Evolutionary conservation across 176 grass and related monocot species (phyloP).

Genomic region (Avena insularis): DNA sequence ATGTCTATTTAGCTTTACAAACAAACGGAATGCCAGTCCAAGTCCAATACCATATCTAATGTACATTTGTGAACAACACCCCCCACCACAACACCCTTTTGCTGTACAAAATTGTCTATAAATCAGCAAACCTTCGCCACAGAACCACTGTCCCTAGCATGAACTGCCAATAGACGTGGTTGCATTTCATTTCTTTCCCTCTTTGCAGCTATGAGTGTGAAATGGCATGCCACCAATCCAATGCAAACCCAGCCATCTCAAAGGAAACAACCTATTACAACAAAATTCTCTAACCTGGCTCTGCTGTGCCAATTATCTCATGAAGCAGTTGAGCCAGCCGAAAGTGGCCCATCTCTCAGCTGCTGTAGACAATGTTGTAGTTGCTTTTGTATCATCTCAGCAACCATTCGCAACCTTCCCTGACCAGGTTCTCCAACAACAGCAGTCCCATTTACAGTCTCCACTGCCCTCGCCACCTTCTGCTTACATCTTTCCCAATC

Average conservation of each 20-base stretch:
- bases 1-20: constrained; percentile 33
- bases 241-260: not conserved
- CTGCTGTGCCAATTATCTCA: constrained; percentile 42
- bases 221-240: constrained; percentile 6
- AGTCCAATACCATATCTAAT: constrained; percentile 36
- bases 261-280: not conserved
- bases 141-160: constrained; percentile 1
- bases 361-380: constrained; percentile 77
- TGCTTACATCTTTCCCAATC: constrained; percentile 97
- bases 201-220: not conserved
- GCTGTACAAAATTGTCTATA: constrained; percentile 53
- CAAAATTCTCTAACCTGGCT: constrained; percentile 35
- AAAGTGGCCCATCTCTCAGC: constrained; percentile 80
- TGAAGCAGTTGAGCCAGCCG: constrained; percentile 71
- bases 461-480: constrained; percentile 81
- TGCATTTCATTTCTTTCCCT: not conserved
- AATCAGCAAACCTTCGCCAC: constrained; percentile 20
- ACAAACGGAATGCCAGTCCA: constrained; percentile 29
- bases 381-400: constrained; percentile 86
- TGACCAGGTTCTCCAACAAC: constrained; percentile 74
- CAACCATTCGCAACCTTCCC: constrained; percentile 87
- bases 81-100: constrained; percentile 29
- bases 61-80: constrained; percentile 37
- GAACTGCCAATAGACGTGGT: not conserved
- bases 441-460: constrained; percentile 68